Base-by-base conservation (phyloP, 1,284 basidiomycete genomes). In the Ganoderma sinense region DNA sequence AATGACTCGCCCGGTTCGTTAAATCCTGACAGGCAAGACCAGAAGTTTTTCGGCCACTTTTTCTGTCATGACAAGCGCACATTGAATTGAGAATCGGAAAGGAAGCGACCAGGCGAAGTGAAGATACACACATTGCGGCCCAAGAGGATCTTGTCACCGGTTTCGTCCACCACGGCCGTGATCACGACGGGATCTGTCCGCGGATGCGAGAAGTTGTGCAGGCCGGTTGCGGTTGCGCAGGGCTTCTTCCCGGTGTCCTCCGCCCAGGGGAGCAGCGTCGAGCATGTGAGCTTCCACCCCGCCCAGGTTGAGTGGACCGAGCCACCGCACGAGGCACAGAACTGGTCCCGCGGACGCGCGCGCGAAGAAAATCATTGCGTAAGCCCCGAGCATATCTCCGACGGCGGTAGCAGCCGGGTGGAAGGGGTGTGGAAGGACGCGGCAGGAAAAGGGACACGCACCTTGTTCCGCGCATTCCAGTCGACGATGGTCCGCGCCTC, bases 1-100 rank as follows among this genome's bases (percentile, higher is more conserved):
- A 99, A 94, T 0, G 93, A 91, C 81, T 98, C 97, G n/a, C 94
- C 96, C 2, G 96, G 94, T 79, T 98, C 96, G 66, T 96, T 89
- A 78, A 97, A 98, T 1, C 96, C 96, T 1, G 96, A 95, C 26
- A 97, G 82, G 64, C 95, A 94, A 6, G 95, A 97, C 81, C 96
- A 97, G 81, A 94, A 93, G 58, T 85, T 89, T 0, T 82, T 82
- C 1, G 91, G 91, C 79, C 89, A 94, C 75, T 86, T 89, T 82
- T 86, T 90, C 91, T 93, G 78, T 40, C 48, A 61, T 65, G 26
- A 66, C 39, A 58, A 62, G 64, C 29, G 64, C 61, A 6, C 67
- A 60, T n/a, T 45, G 39, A 68, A 23, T 61, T 62, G 45, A 40
- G 45, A 59, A 29, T 16, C 36, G 45, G 45, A 69, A 23, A 41